phyloP scores from a whole-genome alignment of 129 eudicot species.

The Flaveria ramosissima region DNA sequence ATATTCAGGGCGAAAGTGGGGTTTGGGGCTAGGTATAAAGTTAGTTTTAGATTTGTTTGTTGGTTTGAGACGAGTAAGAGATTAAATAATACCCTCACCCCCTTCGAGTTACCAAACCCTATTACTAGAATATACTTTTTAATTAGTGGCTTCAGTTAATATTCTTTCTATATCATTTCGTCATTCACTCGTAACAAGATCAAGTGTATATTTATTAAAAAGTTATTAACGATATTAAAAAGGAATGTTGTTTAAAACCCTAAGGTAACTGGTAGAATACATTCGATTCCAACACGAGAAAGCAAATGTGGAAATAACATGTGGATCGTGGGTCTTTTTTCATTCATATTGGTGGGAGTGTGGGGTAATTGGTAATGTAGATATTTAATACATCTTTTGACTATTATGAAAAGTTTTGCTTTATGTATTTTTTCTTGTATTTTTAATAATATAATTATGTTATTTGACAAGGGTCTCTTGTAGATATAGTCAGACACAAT shows the following conservation, averaged over 20 bases:
- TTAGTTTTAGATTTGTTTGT: too few species aligned
- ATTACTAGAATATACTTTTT: too few species aligned
- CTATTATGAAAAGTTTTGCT: neutral
- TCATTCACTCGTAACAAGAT: neutral
- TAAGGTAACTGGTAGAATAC: slow-evolving; percentile 18
- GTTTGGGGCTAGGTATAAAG: too few species aligned
- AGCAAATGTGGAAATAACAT: slow-evolving; percentile 7
- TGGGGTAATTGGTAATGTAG: slow-evolving; percentile 22
- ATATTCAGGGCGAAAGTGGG: too few species aligned
- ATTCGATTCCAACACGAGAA: slow-evolving; percentile 14
- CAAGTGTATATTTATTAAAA: neutral
- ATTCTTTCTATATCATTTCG: too few species aligned
- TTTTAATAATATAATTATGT: neutral
- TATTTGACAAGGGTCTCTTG: neutral
- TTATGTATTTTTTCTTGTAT: neutral
- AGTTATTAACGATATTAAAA: neutral
- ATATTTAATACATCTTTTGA: slow-evolving; percentile 6
- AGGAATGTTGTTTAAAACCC: neutral
- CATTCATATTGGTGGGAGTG: slow-evolving; percentile 17
- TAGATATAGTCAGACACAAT: too few species aligned
- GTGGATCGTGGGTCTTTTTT: slow-evolving; percentile 1
- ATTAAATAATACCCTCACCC: too few species aligned
- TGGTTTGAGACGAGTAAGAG: too few species aligned
- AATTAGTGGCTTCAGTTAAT: too few species aligned
- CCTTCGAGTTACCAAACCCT: too few species aligned